These are phyloP conservation scores for Amaranthus hypochondriacus DNA, from an alignment of 148 eudicot genomes.

Conservation along the genomic window DNA sequence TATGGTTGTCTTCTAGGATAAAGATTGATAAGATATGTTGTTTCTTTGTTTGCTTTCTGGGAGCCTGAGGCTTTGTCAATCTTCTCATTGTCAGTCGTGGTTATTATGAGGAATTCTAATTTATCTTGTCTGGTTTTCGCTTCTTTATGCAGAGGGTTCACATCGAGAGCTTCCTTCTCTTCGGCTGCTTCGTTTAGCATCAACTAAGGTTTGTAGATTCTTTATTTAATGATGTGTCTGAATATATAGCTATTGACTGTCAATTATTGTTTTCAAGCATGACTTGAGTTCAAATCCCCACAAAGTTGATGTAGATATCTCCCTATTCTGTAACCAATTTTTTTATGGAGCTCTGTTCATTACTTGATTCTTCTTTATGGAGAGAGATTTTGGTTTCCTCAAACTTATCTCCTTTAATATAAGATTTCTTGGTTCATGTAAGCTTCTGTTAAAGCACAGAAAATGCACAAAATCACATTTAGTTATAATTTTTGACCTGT, in stretches of 20 bases:
- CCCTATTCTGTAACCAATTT: background rate
- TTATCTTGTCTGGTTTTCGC: conserved; percentile 1
- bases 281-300: background rate
- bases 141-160: conserved; percentile 63
- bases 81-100: background rate
- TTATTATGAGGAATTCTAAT: background rate
- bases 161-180: conserved; percentile 95
- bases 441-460: conserved; percentile 1
- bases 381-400: conserved; percentile 1
- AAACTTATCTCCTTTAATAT: background rate
- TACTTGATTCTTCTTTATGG: conserved; percentile 1
- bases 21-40: background rate
- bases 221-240: background rate
- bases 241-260: background rate
- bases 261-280: background rate
- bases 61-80: background rate
- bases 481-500: background rate
- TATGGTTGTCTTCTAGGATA: background rate
- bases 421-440: background rate
- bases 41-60: background rate
- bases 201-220: conserved; percentile 43
- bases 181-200: conserved; percentile 70
- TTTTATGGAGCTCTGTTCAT: background rate
- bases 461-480: background rate
- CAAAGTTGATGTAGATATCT: background rate